Conservation (phyloP, 176 grass and related monocot species). For the Urochloa ruziziensis region DNA sequence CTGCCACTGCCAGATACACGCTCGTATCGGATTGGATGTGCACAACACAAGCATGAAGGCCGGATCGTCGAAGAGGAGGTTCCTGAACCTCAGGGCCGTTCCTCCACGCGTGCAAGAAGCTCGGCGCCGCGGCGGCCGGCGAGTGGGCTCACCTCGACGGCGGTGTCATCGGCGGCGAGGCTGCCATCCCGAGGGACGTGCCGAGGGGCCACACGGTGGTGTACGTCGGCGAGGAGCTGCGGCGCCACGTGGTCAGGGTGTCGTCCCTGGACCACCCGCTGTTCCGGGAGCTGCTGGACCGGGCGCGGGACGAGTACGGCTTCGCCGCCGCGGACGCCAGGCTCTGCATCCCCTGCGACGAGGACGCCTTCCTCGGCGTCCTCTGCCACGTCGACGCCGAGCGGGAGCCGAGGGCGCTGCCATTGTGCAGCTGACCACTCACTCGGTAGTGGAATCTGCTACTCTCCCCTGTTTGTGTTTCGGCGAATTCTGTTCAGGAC, state of each 20-base stretch:
- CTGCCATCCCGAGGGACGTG: conserved; percentile 73
- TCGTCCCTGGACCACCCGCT: conserved; percentile 79
- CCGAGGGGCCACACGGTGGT: conserved; percentile 85
- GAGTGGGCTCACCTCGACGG: conserved; percentile 29
- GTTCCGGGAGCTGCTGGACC: conserved; percentile 75
- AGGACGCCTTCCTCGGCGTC: conserved; percentile 67
- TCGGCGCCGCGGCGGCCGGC: neutral
- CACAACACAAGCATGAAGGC: conserved; percentile 26
- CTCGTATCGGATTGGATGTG: neutral
- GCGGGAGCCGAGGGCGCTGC: conserved; percentile 1
- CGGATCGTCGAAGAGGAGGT: conserved; percentile 21
- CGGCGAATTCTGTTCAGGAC: too few relatives aligned
- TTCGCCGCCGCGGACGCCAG: conserved; percentile 39
- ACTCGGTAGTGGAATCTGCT: too few relatives aligned
- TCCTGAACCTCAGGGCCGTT: conserved; percentile 48
- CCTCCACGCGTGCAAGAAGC: conserved; percentile 53
- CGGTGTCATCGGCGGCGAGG: neutral
- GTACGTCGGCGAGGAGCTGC: conserved; percentile 72
- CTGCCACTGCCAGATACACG: neutral
- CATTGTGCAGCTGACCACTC: conserved; percentile 29
- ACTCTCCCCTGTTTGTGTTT: too few relatives aligned
- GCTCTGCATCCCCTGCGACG: conserved; percentile 80
- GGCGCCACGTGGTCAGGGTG: conserved; percentile 62
- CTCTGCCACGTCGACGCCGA: conserved; percentile 48
- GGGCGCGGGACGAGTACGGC: conserved; percentile 64